These are phyloP conservation scores for Spencermartinsiella europaea DNA, from an alignment of 805 yeast genomes.

Conservation along the genomic window DNA sequence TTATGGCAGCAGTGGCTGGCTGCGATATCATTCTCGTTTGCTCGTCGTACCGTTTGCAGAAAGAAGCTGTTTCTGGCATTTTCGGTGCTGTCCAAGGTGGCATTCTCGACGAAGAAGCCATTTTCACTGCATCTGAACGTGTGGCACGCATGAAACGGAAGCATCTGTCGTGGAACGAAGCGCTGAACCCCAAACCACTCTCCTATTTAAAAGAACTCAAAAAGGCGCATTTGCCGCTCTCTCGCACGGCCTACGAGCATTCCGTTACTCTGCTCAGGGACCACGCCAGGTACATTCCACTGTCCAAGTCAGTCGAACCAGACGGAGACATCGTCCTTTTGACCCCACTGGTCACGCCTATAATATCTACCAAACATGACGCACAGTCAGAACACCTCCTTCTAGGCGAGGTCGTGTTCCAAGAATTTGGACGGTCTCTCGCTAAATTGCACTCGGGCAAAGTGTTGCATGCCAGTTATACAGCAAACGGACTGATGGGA, in stretches of 20 bases:
- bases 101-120: conserved; percentile 34
- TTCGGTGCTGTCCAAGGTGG: conserved; percentile 35
- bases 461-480: conserved; percentile 53
- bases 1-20: conserved; percentile 57
- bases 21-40: conserved; percentile 62
- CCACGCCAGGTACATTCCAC: conserved; percentile 40
- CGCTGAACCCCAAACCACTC: conserved; percentile 34
- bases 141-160: conserved; percentile 40
- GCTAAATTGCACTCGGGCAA: conserved; percentile 41
- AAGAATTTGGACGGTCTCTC: conserved; percentile 44
- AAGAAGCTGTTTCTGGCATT: conserved; percentile 47
- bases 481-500: conserved; percentile 46
- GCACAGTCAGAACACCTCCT: conserved; percentile 42
- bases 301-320: conserved; percentile 37
- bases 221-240: conserved; percentile 39
- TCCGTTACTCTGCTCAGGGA: conserved; percentile 53
- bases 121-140: conserved; percentile 38
- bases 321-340: conserved; percentile 29
- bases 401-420: conserved; percentile 33
- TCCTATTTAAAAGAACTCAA: conserved; percentile 30
- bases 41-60: conserved; percentile 48
- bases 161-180: conserved; percentile 42
- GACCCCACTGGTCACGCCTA: conserved; percentile 35
- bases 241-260: conserved; percentile 44
- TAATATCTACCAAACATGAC: conserved; percentile 38